Conservation (phyloP, 1,284 basidiomycete species). For the Neotropicomus parvogracilis region DNA sequence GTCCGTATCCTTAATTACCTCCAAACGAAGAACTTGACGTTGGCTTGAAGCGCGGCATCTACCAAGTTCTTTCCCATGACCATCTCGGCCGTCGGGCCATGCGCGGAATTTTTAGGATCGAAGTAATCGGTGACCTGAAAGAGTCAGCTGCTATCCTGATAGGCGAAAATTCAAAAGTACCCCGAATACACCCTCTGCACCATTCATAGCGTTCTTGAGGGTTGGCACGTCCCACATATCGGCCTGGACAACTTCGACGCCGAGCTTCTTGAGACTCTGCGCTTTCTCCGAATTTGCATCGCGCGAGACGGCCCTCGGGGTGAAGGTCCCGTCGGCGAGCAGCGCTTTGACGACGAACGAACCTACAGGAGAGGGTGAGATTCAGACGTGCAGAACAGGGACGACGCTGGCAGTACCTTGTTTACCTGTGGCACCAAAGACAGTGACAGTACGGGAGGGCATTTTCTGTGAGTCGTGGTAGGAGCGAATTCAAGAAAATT, state of each 20-base stretch:
- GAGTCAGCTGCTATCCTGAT: background rate
- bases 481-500: too few relatives aligned
- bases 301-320: slow-evolving; percentile 33
- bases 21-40: slow-evolving; percentile 16
- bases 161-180: slow-evolving; percentile 12
- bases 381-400: background rate
- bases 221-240: slow-evolving; percentile 32
- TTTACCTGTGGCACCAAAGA: too few relatives aligned
- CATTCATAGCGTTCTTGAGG: slow-evolving; percentile 33
- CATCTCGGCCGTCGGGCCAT: slow-evolving; percentile 24
- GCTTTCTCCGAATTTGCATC: slow-evolving; percentile 29
- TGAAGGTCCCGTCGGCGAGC: slow-evolving; percentile 34
- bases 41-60: slow-evolving; percentile 24
- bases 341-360: slow-evolving; percentile 17
- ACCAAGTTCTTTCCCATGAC: slow-evolving; percentile 38
- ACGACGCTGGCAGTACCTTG: too few relatives aligned
- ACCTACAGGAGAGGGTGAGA: background rate
- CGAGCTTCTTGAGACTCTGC: slow-evolving; percentile 25
- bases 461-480: too few relatives aligned
- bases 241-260: slow-evolving; percentile 35
- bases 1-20: slow-evolving; percentile 14
- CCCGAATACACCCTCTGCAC: slow-evolving; percentile 39
- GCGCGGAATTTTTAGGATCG: slow-evolving; percentile 21
- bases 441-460: too few relatives aligned
- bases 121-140: slow-evolving; percentile 26